A percentile compares a stretch with the other conserved stretches of the same genome.
Evolutionary conservation across 2,329 filamentous ascomycete species (phyloP).

Genomic region (Aureobasidium sp.): DNA sequence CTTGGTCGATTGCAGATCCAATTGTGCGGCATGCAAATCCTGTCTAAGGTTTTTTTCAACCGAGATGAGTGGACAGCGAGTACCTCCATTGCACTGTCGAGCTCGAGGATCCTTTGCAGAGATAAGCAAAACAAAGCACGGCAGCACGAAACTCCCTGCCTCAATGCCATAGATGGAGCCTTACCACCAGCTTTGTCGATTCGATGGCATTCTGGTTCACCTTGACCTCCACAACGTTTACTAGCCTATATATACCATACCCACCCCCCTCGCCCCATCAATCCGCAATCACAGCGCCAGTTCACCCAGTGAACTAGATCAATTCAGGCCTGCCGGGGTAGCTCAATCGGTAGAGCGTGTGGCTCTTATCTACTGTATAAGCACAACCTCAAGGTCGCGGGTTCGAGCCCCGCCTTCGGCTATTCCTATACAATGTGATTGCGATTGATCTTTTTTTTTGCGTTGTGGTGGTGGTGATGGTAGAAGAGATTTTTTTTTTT

Average conservation of each 20-base stretch:
- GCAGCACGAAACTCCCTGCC: too few relatives aligned
- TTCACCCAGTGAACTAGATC: not conserved
- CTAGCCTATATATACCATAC: not conserved
- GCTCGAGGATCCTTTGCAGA: too few relatives aligned
- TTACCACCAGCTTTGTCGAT: too few relatives aligned
- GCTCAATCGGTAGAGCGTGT: conserved; percentile 41
- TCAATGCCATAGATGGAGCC: too few relatives aligned
- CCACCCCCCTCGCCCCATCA: not conserved
- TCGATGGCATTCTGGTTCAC: too few relatives aligned
- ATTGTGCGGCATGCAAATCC: too few relatives aligned
- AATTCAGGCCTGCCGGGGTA: conserved; percentile 29
- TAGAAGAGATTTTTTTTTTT: not conserved
- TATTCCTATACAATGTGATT: not conserved
- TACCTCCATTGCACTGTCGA: too few relatives aligned
- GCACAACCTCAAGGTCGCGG: conserved; percentile 9
- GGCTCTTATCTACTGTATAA: conserved; percentile 31
- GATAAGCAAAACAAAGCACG: too few relatives aligned
- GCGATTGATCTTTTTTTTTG: not conserved
- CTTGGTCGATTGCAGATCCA: too few relatives aligned
- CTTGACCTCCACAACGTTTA: too few relatives aligned
- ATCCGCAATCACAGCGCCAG: conserved; percentile 3
- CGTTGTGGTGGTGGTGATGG: not conserved
- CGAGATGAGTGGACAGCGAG: too few relatives aligned
- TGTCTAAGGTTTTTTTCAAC: too few relatives aligned
- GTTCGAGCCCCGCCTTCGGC: conserved; percentile 12